phyloP scores from a whole-genome alignment of 1,284 basidiomycete species.

The Cryptococcus deneoformans region DNA sequence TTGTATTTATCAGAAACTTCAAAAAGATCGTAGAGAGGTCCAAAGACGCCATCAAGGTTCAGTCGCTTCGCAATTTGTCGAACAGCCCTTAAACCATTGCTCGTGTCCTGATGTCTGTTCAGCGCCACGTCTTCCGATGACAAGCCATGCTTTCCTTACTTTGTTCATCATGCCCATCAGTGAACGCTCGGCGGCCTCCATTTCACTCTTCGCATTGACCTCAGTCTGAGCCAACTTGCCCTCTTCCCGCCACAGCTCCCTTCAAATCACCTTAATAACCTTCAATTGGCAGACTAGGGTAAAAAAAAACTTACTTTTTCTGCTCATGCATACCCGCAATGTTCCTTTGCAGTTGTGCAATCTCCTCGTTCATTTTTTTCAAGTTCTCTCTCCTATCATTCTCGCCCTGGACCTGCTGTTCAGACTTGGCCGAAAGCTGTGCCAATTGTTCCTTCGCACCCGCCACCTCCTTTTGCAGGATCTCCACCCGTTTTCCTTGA shows the following conservation, averaged over 20 bases:
- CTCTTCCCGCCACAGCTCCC: slow-evolving; percentile 91
- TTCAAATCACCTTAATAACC: slow-evolving; percentile 18
- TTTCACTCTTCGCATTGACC: slow-evolving; percentile 71
- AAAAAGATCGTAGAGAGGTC: slow-evolving; percentile 91
- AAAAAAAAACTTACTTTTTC: slow-evolving; percentile 59
- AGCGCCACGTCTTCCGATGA: too few relatives aligned
- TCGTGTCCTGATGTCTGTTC: slow-evolving; percentile 68
- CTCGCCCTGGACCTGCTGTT: slow-evolving; percentile 63
- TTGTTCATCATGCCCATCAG: slow-evolving; percentile 94
- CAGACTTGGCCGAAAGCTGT: slow-evolving; percentile 64
- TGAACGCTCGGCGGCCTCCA: slow-evolving; percentile 72
- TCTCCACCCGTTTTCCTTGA: slow-evolving; percentile 59
- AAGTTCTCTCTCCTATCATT: slow-evolving; percentile 65
- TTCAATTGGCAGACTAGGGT: neutral
- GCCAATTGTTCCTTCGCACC: slow-evolving; percentile 68
- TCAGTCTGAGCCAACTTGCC: slow-evolving; percentile 78
- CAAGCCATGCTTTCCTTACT: slow-evolving; percentile 49
- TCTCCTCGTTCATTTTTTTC: slow-evolving; percentile 69
- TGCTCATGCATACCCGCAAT: slow-evolving; percentile 70
- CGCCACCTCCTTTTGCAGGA: slow-evolving; percentile 67
- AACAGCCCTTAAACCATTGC: slow-evolving; percentile 77
- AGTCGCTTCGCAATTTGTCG: slow-evolving; percentile 74
- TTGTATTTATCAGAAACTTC: slow-evolving; percentile 92
- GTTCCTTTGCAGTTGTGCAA: slow-evolving; percentile 65
- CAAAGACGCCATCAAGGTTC: slow-evolving; percentile 73